Evolutionary conservation across 2,329 filamentous ascomycete species (phyloP).

Genomic region (Berkeleyomyces rouxiae): DNA sequence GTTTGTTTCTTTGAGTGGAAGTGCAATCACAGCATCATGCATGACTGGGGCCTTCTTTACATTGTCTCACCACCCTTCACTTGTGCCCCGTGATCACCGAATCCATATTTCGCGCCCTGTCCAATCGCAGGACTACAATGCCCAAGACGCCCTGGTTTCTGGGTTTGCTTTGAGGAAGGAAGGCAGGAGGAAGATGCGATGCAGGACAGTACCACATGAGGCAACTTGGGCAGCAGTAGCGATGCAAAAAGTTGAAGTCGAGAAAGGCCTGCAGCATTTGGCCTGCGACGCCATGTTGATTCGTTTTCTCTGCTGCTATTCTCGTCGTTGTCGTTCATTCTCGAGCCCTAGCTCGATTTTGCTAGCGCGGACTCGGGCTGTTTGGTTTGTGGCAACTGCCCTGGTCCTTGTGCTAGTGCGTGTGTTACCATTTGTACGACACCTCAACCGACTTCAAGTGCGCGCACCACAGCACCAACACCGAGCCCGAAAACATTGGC

Average conservation of each 20-base stretch:
- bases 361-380: background rate
- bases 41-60: background rate
- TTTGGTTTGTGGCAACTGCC: background rate
- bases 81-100: background rate
- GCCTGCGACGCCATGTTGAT: no score
- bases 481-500: no score
- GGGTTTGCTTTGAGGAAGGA: background rate
- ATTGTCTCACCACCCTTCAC: background rate
- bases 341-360: background rate
- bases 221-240: background rate
- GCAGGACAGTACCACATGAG: background rate
- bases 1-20: no score
- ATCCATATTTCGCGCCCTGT: background rate
- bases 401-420: background rate
- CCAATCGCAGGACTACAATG: background rate
- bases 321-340: background rate
- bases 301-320: background rate
- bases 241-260: background rate
- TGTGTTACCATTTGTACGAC: constrained; percentile 1
- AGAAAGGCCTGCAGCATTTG: background rate
- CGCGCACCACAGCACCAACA: no score
- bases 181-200: background rate
- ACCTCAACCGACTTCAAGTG: no score
- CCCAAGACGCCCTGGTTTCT: background rate
- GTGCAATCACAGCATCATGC: background rate